Base-by-base conservation (phyloP, 345 rosid species). In the Eucalyptus urophylla region DNA sequence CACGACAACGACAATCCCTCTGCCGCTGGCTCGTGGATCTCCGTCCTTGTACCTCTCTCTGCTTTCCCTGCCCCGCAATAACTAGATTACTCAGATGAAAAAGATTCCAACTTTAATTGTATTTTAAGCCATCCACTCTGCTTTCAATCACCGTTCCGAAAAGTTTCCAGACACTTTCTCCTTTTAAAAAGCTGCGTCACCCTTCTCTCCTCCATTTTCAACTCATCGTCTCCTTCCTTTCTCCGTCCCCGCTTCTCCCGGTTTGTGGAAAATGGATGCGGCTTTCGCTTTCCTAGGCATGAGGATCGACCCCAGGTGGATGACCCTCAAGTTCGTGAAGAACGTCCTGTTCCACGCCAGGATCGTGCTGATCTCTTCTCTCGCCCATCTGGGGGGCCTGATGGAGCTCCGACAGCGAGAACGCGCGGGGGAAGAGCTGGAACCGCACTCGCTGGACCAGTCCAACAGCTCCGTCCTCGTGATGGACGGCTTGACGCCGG, bases 331-430 rank as follows among this genome's bases (percentile, higher is more conserved):
- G 43, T 88, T 88, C 87, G 62, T 94, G 50, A 87, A 44, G 54
- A 87, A 58, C 43, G 69, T 89, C 25, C 31, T 90, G 6, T 49
- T 58, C 56, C 86, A 65, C 89, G 72, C 92, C 87, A 88, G 56
- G 91, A n/a, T 69, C 53, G 13, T 90, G 53, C 15, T 92, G 22
- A 49, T 58, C 19, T 24, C 33, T 17, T 67, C 85, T 16, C 90
- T 93, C 44, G 86, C 85, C 76, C 90, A 49, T 89, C 92, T 93
- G 43, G 88, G 89, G 50, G 88, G 91, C 21, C 88, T 94, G 83
- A 85, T 91, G 91, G 43, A 12, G 24, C 24, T 43, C 24, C 90
- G 89, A n/a, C 90, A 58, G 8, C 62, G 62, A 15, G 80, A 43
- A 6, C 49, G 44, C 31, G 31, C 33, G 7, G 87, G 29, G 40